Evolutionary conservation across 768 basidiomycete species (phyloP).

Genomic region (Calocera viscosa): DNA sequence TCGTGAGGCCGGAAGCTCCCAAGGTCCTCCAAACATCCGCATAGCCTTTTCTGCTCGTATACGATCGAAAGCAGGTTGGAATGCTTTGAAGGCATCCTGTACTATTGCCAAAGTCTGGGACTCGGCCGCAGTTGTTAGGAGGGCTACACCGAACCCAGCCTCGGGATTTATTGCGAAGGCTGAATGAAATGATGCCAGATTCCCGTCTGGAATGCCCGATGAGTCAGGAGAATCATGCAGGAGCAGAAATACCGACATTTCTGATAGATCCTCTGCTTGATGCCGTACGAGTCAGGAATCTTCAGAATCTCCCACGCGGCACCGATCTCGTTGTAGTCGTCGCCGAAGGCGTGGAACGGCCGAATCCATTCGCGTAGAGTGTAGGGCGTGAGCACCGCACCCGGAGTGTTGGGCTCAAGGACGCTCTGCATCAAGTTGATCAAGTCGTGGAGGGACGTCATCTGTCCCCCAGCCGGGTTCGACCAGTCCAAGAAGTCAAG

Average conservation of each 20-base stretch:
- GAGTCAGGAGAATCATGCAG: background rate
- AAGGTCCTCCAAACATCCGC: slow-evolving; percentile 21
- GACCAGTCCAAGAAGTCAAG: slow-evolving; percentile 29
- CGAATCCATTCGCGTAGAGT: slow-evolving; percentile 26
- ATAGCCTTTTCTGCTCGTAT: slow-evolving; percentile 11
- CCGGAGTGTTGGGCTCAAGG: slow-evolving; percentile 29
- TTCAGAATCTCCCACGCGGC: slow-evolving; percentile 19
- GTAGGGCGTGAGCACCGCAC: slow-evolving; percentile 20
- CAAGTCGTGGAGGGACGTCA: slow-evolving; percentile 39
- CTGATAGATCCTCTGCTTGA: slow-evolving; percentile 21
- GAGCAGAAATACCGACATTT: slow-evolving; percentile 20
- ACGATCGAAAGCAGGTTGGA: slow-evolving; percentile 24
- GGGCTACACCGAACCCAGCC: slow-evolving; percentile 23
- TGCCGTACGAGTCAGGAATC: slow-evolving; percentile 15
- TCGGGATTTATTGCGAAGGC: slow-evolving; percentile 23
- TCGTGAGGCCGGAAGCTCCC: slow-evolving; percentile 11
- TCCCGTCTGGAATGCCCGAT: slow-evolving; percentile 19
- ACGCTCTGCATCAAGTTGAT: slow-evolving; percentile 34
- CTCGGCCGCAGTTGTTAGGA: slow-evolving; percentile 22
- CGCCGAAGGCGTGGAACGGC: slow-evolving; percentile 24
- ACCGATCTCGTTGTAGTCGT: slow-evolving; percentile 16
- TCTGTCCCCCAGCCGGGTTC: slow-evolving; percentile 41
- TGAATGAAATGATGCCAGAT: slow-evolving; percentile 21
- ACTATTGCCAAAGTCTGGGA: slow-evolving; percentile 20
- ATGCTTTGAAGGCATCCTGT: slow-evolving; percentile 20